Conservation (phyloP, 2,329 filamentous ascomycete species). For the Blastomyces gilchristii region DNA sequence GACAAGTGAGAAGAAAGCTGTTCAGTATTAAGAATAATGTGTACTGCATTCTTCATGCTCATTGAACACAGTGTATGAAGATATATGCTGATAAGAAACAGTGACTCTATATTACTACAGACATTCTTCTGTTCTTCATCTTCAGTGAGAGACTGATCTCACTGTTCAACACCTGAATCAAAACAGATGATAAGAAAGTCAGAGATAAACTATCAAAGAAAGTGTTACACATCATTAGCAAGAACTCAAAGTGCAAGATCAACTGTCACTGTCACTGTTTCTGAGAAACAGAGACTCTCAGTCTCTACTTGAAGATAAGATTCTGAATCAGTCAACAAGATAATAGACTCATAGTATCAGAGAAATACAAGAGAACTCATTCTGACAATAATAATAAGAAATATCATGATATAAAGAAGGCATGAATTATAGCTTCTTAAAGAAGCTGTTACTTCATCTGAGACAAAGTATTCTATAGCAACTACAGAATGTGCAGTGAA, state of each 20-base stretch:
- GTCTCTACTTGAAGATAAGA: background rate
- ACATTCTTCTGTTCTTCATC: constrained; percentile 2
- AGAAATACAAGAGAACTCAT: background rate
- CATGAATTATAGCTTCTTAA: background rate
- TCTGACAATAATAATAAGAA: background rate
- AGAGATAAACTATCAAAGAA: background rate
- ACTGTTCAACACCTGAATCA: constrained; percentile 2
- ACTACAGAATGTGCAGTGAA: background rate
- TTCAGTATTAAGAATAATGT: background rate
- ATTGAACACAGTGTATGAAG: constrained; percentile 5
- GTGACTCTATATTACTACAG: background rate
- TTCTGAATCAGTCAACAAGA: background rate
- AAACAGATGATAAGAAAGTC: background rate
- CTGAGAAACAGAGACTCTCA: background rate
- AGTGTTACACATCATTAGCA: background rate
- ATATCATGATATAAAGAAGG: background rate
- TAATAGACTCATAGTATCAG: background rate
- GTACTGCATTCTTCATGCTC: background rate
- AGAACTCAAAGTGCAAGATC: background rate
- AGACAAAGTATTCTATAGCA: background rate
- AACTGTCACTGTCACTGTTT: background rate
- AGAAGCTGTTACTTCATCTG: background rate
- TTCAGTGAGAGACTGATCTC: constrained; percentile 3
- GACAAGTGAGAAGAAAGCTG: background rate
- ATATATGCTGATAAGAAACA: constrained; percentile 6